Conservation (phyloP, 2,329 filamentous ascomycete genomes). For the Dryadomyces quercus-mongolicae region DNA sequence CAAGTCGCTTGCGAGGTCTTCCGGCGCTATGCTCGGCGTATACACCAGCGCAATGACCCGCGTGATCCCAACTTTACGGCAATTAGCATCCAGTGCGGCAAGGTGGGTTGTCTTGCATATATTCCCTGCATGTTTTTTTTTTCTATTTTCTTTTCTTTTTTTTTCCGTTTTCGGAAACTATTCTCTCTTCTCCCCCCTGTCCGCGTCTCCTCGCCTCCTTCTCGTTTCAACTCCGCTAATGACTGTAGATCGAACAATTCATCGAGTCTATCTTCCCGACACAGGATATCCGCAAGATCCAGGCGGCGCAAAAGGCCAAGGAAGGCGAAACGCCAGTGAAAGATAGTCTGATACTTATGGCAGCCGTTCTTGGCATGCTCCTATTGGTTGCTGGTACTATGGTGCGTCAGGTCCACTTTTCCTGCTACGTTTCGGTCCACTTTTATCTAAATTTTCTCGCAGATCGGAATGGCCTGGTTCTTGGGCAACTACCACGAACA, state of each 20-base stretch:
- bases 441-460: not conserved
- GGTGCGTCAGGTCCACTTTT: slow-evolving; percentile 43
- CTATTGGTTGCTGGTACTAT: slow-evolving; percentile 61
- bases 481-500: slow-evolving; percentile 76
- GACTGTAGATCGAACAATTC: slow-evolving; percentile 66
- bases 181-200: not conserved
- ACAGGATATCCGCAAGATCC: slow-evolving; percentile 56
- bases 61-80: slow-evolving; percentile 84
- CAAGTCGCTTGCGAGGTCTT: slow-evolving; percentile 72
- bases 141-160: too few species aligned
- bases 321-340: slow-evolving; percentile 36
- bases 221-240: slow-evolving; percentile 21
- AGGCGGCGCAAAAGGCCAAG: slow-evolving; percentile 25
- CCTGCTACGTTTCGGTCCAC: too few species aligned
- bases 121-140: too few species aligned
- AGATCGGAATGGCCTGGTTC: slow-evolving; percentile 69
- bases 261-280: slow-evolving; percentile 87
- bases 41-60: slow-evolving; percentile 89
- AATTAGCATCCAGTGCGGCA: slow-evolving; percentile 82
- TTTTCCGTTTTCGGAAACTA: too few species aligned
- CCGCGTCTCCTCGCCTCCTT: not conserved
- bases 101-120: slow-evolving; percentile 36
- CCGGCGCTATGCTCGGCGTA: slow-evolving; percentile 62
- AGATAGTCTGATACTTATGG: slow-evolving; percentile 53
- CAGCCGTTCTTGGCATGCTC: slow-evolving; percentile 56